Evolutionary conservation across 1,284 basidiomycete genomes (phyloP).

Genomic region (Naganishia liquefaciens): DNA sequence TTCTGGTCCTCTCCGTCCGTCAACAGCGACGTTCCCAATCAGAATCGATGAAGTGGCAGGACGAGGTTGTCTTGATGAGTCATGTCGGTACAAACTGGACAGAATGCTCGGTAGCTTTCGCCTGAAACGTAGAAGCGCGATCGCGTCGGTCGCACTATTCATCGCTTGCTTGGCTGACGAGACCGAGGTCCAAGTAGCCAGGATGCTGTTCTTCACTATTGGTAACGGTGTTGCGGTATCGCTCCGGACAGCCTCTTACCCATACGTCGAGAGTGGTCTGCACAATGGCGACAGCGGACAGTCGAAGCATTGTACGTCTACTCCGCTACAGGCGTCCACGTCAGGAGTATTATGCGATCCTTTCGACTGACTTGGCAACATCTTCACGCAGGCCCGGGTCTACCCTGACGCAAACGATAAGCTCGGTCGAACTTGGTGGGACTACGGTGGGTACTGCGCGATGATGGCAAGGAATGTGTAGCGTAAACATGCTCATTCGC

Average conservation of each 20-base stretch:
- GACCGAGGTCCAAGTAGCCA: background rate
- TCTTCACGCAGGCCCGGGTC: slow-evolving; percentile 56
- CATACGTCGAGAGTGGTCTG: background rate
- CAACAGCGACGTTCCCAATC: background rate
- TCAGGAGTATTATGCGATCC: background rate
- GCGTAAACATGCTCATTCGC: background rate
- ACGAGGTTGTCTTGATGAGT: slow-evolving; percentile 6
- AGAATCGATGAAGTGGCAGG: background rate
- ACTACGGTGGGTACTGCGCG: slow-evolving; percentile 58
- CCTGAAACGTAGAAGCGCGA: slow-evolving; percentile 20
- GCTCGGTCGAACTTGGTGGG: slow-evolving; percentile 62
- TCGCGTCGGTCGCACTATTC: slow-evolving; percentile 22
- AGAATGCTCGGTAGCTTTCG: background rate
- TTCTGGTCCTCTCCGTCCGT: background rate
- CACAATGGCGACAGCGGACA: slow-evolving; percentile 23
- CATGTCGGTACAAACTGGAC: slow-evolving; percentile 7
- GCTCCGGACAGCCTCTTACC: background rate
- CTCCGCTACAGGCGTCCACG: background rate
- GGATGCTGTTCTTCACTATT: background rate
- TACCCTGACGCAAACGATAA: slow-evolving; percentile 63
- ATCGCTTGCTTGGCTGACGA: slow-evolving; percentile 24
- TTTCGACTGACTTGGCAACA: background rate
- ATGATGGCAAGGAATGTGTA: background rate
- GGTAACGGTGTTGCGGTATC: background rate
- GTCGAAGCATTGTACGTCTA: slow-evolving; percentile 22